Conservation (phyloP, 2,329 filamentous ascomycete species). For the Massarina eburnea region DNA sequence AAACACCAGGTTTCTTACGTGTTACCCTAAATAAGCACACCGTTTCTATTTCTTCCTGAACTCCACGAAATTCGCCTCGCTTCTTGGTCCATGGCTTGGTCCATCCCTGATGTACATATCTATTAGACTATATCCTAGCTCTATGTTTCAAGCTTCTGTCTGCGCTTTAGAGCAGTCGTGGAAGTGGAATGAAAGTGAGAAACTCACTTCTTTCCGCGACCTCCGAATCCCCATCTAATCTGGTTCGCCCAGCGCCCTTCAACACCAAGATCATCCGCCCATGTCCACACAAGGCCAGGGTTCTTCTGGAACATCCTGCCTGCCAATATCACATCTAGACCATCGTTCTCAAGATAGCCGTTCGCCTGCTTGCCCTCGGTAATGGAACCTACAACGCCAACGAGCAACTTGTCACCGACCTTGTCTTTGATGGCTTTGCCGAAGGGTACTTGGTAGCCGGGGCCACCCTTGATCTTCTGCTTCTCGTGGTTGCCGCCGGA, state of each 20-base stretch:
- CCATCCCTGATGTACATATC: slow-evolving; percentile 15
- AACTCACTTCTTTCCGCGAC: slow-evolving; percentile 46
- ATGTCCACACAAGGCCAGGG: slow-evolving; percentile 73
- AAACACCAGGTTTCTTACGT: too few relatives aligned
- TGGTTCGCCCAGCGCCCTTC: slow-evolving; percentile 73
- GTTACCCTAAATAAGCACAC: too few relatives aligned
- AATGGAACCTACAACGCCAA: slow-evolving; percentile 76
- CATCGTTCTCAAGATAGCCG: slow-evolving; percentile 32
- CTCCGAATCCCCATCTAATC: slow-evolving; percentile 62
- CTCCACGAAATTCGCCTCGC: slow-evolving; percentile 24
- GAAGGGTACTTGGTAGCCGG: slow-evolving; percentile 74
- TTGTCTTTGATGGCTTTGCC: slow-evolving; percentile 71
- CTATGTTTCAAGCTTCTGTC: not conserved
- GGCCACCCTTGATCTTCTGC: slow-evolving; percentile 62
- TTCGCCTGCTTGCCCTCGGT: slow-evolving; percentile 67
- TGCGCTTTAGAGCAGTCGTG: not conserved
- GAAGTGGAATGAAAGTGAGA: slow-evolving; percentile 3
- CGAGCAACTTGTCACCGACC: slow-evolving; percentile 69
- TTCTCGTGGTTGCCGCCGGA: slow-evolving; percentile 68
- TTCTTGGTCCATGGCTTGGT: slow-evolving; percentile 21
- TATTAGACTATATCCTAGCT: slow-evolving; percentile 6
- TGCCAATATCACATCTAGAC: slow-evolving; percentile 70
- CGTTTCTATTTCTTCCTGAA: slow-evolving; percentile 13
- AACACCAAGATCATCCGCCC: slow-evolving; percentile 71
- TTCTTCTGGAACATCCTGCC: slow-evolving; percentile 81